Base-by-base conservation (phyloP, 192 early-diverging fungal genomes). In the Radiomyces spectabilis region DNA sequence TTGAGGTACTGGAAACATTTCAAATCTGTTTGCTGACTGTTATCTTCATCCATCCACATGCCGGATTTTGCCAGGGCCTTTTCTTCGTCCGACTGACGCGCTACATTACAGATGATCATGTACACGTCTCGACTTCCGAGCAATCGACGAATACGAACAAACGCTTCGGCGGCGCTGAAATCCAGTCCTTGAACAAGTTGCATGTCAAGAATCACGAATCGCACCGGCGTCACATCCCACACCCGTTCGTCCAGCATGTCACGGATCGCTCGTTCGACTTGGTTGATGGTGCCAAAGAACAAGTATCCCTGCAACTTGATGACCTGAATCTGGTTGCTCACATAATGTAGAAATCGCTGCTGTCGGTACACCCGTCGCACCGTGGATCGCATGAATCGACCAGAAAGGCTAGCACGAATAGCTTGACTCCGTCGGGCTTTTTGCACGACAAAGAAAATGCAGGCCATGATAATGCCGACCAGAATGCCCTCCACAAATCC, bases 401-500 rank as follows among this genome's bases (percentile, higher is more conserved):
- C 81, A 0, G 85, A 83, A 54, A 80, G 86, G 0, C 79, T 78
- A 38, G 78, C 76, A 33, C 88, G 80, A 52, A 88, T 69, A 7
- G 83, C 74, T 34, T 73, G 61, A 10, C 67, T 71, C 27, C 80
- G 78, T 29, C 78, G 76, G 32, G 81, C 81, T 62, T 87, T 88
- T 30, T 80, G 70, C 1, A 91, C 74, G 9, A 94, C 91, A 72
- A 99, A 99, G 73, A 97, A 97, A 27, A 97, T 69, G 65, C 92
- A 95, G 4, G 97, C 91, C 57, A 95, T 70, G 2, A 97, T 65
- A 22, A 99, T 88, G 9, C 97, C 97, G 25, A 94, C 63, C 43
- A 95, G 84, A 53, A 97, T 94, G 13, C 97, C 97, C 55, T 99
- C 94, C 12, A 93, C 93, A 69, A 99, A 99, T n/a, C 96, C 95